These are phyloP conservation scores for Nevesoporus exiguus DNA, from an alignment of 768 basidiomycete genomes.

Conservation along the genomic window DNA sequence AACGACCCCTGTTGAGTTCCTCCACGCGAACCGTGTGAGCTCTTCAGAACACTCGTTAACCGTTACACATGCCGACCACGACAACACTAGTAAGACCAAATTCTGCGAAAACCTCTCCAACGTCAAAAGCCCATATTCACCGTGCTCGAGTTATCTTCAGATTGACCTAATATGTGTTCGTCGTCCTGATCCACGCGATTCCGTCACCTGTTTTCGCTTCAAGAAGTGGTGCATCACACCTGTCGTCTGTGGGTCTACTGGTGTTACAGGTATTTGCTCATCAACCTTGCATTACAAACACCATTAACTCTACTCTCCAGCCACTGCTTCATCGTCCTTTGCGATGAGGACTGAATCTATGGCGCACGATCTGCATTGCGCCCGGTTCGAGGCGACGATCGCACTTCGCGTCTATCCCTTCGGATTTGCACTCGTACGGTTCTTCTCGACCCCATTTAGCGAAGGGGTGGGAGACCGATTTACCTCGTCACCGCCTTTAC, in stretches of 20 bases:
- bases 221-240: slow-evolving; percentile 41
- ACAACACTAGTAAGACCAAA: not conserved
- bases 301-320: slow-evolving; percentile 27
- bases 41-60: slow-evolving; percentile 13
- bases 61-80: slow-evolving; percentile 7
- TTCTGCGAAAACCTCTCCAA: not conserved
- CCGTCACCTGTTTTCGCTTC: slow-evolving; percentile 32
- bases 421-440: slow-evolving; percentile 60
- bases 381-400: slow-evolving; percentile 42
- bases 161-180: slow-evolving; percentile 12
- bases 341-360: slow-evolving; percentile 55
- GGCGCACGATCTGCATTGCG: slow-evolving; percentile 43
- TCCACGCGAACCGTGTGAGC: slow-evolving; percentile 12
- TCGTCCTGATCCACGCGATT: slow-evolving; percentile 35
- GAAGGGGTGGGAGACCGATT: slow-evolving; percentile 66
- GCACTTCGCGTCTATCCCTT: slow-evolving; percentile 53
- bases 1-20: slow-evolving; percentile 5
- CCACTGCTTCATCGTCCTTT: slow-evolving; percentile 50
- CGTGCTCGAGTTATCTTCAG: slow-evolving; percentile 1
- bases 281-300: not conserved
- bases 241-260: slow-evolving; percentile 31
- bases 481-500: slow-evolving; percentile 50
- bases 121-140: slow-evolving; percentile 8
- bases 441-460: slow-evolving; percentile 63
- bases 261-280: slow-evolving; percentile 21